These are phyloP conservation scores for Fusarium torreyae DNA, from an alignment of 2,329 filamentous ascomycete genomes.

Conservation along the genomic window DNA sequence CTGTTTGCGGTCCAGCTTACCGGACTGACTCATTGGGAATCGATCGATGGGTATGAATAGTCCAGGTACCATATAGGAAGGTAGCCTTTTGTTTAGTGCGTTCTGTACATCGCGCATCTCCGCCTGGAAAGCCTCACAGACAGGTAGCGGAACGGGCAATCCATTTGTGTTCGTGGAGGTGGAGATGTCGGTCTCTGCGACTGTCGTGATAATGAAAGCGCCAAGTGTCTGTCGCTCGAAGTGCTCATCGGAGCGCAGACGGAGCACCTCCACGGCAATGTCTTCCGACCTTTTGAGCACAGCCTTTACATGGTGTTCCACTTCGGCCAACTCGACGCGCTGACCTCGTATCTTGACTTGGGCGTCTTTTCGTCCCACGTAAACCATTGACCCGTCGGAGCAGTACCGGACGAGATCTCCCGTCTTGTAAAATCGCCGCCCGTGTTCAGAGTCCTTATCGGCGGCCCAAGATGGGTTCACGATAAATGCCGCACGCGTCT, in stretches of 20 bases:
- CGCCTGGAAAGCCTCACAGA: constrained; percentile 11
- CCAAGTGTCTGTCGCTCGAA: constrained; percentile 11
- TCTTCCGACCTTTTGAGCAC: constrained; percentile 10
- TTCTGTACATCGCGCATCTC: constrained; percentile 17
- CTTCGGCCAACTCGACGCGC: constrained; percentile 18
- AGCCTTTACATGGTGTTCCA: constrained; percentile 20
- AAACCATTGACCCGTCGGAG: constrained; percentile 12
- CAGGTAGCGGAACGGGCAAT: constrained; percentile 19
- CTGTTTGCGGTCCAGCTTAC: constrained; percentile 18
- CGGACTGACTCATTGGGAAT: constrained; percentile 19
- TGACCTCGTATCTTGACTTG: constrained; percentile 20
- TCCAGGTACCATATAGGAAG: constrained; percentile 19
- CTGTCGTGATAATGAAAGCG: constrained; percentile 9
- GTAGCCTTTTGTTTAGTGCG: constrained; percentile 13
- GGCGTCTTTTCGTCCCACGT: constrained; percentile 17
- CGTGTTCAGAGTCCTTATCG: constrained; percentile 4
- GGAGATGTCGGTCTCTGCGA: constrained; percentile 14
- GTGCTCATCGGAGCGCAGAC: constrained; percentile 13
- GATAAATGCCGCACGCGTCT: constrained; percentile 16
- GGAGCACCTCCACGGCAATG: constrained; percentile 14
- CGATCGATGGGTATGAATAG: constrained; percentile 16
- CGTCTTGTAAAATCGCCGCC: constrained; percentile 15
- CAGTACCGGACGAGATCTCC: constrained; percentile 18
- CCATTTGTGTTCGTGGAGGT: constrained; percentile 10
- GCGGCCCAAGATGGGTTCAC: constrained; percentile 11